Percentiles rank a stretch among this genome's conserved stretches.
Conservation (phyloP, 306 rosid species). For the Cicer yamashitae region DNA sequence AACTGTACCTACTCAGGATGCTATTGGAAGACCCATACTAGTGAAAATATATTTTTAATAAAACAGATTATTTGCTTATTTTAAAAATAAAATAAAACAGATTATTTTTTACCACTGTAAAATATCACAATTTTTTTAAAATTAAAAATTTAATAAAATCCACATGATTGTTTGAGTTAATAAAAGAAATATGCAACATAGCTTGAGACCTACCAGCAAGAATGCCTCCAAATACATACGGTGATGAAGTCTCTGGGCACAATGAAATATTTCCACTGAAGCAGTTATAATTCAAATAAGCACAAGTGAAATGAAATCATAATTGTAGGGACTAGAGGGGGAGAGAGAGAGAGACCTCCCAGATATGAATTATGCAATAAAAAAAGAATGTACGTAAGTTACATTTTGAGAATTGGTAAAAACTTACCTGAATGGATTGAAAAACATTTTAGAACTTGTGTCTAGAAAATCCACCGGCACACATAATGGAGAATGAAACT, state of each 20-base stretch:
- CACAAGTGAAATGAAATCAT: constrained; percentile 34
- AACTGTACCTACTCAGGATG: constrained; percentile 6
- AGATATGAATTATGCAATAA: constrained; percentile 37
- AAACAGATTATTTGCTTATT: not conserved
- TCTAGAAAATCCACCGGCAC: constrained; percentile 77
- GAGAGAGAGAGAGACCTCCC: constrained; percentile 15
- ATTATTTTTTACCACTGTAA: constrained; percentile 9
- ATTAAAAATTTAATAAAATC: not conserved
- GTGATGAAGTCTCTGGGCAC: constrained; percentile 61
- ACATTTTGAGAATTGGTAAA: constrained; percentile 36
- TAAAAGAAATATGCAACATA: constrained; percentile 43
- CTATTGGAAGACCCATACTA: constrained; percentile 32
- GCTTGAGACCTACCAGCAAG: constrained; percentile 81
- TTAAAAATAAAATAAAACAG: not conserved
- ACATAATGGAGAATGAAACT: constrained; percentile 73
- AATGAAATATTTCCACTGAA: constrained; percentile 87
- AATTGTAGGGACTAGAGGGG: not conserved
- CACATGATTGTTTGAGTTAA: constrained; percentile 31
- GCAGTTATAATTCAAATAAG: constrained; percentile 49
- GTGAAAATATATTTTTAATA: not conserved
- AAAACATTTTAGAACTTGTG: constrained; percentile 68
- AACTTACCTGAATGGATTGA: constrained; percentile 89
- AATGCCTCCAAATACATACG: constrained; percentile 84
- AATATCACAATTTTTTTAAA: constrained; percentile 21
- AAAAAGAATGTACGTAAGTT: constrained; percentile 27